Conservation (phyloP, 176 grass and related monocot species). For the Musa troglodytarum region DNA sequence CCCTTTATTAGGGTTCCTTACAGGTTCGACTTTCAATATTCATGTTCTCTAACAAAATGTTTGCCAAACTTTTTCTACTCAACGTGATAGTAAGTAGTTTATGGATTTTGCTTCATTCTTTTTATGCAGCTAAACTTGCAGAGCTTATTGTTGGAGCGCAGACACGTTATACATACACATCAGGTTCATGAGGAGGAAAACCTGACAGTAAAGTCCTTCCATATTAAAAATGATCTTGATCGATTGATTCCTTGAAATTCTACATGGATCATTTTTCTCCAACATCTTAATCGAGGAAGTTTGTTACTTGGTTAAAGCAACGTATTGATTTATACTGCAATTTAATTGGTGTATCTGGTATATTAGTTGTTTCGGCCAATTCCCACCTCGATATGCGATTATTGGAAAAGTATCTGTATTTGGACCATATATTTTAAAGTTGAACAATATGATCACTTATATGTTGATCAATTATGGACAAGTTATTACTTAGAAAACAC, state of each 20-base stretch:
- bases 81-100: neutral
- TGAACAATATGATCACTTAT: neutral
- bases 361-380: neutral
- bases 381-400: neutral
- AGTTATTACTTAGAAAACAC: neutral
- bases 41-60: neutral
- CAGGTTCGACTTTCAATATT: constrained; percentile 26
- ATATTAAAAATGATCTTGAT: neutral
- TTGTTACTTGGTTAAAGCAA: neutral
- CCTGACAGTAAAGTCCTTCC: neutral
- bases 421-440: neutral
- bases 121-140: constrained; percentile 57
- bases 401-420: neutral
- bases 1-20: constrained; percentile 69
- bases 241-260: neutral
- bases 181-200: constrained; percentile 53
- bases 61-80: neutral
- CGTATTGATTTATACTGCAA: neutral
- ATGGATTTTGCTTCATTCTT: constrained; percentile 6
- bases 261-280: neutral
- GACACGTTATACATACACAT: constrained; percentile 86
- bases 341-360: neutral
- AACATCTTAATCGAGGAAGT: neutral
- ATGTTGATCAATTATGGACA: neutral
- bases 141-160: constrained; percentile 82